A percentile compares a stretch with the other conserved stretches of the same genome.
phyloP scores from a whole-genome alignment of 306 rosid species.

The Quercus cerris region DNA sequence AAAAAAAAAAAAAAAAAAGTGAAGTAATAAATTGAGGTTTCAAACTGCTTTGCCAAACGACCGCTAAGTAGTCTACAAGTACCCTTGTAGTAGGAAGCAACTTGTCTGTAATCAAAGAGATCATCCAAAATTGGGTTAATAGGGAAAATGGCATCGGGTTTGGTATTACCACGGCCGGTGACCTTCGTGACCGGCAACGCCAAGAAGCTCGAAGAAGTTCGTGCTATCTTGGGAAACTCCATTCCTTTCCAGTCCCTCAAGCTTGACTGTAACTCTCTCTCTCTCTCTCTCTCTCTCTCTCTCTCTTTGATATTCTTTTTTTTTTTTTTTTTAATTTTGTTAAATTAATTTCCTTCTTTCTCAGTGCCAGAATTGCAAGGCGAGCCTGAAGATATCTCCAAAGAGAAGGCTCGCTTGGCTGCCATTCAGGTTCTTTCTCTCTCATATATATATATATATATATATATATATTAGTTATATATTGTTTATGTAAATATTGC shows the following conservation, averaged over 20 bases:
- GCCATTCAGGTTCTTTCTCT: constrained; percentile 62
- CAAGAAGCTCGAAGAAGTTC: constrained; percentile 98
- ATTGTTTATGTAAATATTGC: background rate
- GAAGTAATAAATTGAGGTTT: no score
- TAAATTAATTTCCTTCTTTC: background rate
- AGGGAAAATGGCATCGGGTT: constrained; percentile 52
- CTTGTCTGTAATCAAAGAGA: no score
- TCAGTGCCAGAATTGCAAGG: constrained; percentile 97
- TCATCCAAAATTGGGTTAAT: no score
- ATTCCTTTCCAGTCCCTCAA: constrained; percentile 86
- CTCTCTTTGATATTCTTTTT: background rate
- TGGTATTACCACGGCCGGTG: constrained; percentile 76
- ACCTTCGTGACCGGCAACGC: constrained; percentile 96
- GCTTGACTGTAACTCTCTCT: constrained; percentile 59
- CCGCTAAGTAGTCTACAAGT: no score
- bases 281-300: background rate
- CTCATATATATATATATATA: background rate
- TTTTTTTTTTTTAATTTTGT: background rate
- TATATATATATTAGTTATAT: background rate
- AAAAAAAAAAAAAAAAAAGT: no score
- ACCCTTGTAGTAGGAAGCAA: no score
- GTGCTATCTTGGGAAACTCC: constrained; percentile 81
- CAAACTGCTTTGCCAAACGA: no score
- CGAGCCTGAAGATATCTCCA: constrained; percentile 92
- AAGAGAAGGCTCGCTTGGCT: constrained; percentile 94